Evolutionary conservation across 2,329 filamentous ascomycete genomes (phyloP), one percentile per base, ranked within the genome.

Genomic region (Microdochium bolleyi): DNA sequence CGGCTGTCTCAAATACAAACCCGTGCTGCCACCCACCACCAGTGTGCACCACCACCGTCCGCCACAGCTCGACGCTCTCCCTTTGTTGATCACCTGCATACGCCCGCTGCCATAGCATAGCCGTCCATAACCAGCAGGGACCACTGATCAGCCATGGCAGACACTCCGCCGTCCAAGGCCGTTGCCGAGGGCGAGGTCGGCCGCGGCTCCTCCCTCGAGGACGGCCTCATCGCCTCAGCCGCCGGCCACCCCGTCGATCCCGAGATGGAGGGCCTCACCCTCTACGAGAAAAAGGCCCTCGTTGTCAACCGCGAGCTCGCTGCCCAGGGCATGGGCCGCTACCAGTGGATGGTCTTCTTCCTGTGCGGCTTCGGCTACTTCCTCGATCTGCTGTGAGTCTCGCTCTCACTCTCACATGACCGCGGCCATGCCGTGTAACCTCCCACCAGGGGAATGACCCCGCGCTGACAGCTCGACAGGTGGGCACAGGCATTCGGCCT

Each of bases 341-440:
- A 62, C 48, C 61, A 63, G 37, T 61, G 58, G 59, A 62, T 55
- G 49, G 60, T 63, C 21, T 63, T 60, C 58, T 24, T 24, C 2
- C 49, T 63, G 5, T 62, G 60, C 24, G 61, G 61, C 10, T 54
- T 63, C 41, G 61, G 61, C 19, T 63, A 62, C 51, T 60, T 63
- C 44, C 52, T 63, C 3, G 61, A 63, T 56, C 50, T 62, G 14
- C 24, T 57, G 8, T 38, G 34, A 38, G 34, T 38, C 34, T 38
- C 7, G 5, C 8, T 14, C 14, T 8, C 30, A 8, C 30, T 14
- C 14, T 8, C 30, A 34, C 8, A 34, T 34, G 8, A 34, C 30
- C n/a, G 27, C 11, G 27, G 27, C 27, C 27, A 30, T 30, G 27
- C 27, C 11, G 27, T 30, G 27, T 30, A 30, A 30, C 27, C 5